These are phyloP conservation scores for Candida taoyuanica DNA, from an alignment of 805 yeast genomes.

Conservation along the genomic window DNA sequence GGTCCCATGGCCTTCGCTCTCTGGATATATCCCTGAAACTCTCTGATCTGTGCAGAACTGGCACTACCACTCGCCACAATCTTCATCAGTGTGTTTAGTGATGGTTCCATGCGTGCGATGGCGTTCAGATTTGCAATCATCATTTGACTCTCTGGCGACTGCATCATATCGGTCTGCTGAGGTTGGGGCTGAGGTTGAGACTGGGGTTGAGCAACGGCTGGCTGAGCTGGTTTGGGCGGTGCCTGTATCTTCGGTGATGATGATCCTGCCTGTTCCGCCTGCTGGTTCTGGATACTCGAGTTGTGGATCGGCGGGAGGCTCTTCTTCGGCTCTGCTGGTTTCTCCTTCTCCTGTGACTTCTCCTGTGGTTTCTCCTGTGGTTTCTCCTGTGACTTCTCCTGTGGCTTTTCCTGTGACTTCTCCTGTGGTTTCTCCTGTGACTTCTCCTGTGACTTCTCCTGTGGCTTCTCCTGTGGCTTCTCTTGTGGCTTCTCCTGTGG, in stretches of 20 bases:
- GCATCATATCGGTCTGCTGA: constrained; percentile 33
- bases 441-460: not conserved
- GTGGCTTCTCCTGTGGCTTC: not conserved
- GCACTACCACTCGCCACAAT: constrained; percentile 84
- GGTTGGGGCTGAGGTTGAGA: constrained; percentile 6
- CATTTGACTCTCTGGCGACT: constrained; percentile 62
- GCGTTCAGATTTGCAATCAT: constrained; percentile 83
- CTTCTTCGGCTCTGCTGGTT: constrained; percentile 1
- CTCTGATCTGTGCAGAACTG: constrained; percentile 60
- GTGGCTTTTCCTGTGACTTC: not conserved
- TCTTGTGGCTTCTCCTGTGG: not conserved
- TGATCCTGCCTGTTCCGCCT: not conserved
- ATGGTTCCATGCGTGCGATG: constrained; percentile 70
- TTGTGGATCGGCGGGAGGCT: constrained; percentile 5
- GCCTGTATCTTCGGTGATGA: constrained; percentile 2
- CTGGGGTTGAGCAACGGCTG: not conserved
- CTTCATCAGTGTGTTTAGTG: constrained; percentile 70
- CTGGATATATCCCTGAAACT: constrained; percentile 76
- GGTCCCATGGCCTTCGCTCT: constrained; percentile 73
- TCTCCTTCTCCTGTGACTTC: not conserved
- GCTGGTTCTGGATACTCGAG: constrained; percentile 2
- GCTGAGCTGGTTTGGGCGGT: not conserved
- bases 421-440: not conserved
- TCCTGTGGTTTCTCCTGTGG: not conserved
- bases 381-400: not conserved